These are phyloP conservation scores for Daldinia sp. DNA, from an alignment of 2,329 filamentous ascomycete genomes.

Conservation along the genomic window DNA sequence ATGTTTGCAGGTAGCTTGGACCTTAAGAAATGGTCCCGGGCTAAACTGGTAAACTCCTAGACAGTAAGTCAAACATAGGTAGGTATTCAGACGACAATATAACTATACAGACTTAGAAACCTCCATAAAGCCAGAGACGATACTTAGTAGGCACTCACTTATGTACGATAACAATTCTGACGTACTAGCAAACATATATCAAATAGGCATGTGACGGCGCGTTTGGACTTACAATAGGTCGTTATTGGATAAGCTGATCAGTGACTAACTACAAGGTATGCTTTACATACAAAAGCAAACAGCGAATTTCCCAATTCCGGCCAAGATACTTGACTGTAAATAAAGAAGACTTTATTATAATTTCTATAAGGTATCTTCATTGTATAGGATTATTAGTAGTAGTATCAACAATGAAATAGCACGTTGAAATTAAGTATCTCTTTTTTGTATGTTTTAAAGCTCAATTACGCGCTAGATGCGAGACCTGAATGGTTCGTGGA, in stretches of 20 bases:
- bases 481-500: neutral
- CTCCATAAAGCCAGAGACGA: neutral
- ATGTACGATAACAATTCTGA: neutral
- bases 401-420: neutral
- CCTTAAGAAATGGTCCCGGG: no score
- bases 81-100: neutral
- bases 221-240: neutral
- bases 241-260: neutral
- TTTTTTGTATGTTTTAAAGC: neutral
- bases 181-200: neutral
- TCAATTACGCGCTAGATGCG: conserved; percentile 4
- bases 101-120: neutral
- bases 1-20: neutral
- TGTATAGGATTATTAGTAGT: neutral
- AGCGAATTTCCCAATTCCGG: neutral
- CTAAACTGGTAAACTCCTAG: neutral
- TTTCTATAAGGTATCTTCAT: no score
- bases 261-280: no score
- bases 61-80: neutral
- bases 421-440: neutral
- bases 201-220: neutral
- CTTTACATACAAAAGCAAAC: neutral
- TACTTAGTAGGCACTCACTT: neutral
- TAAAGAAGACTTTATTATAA: neutral
- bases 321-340: neutral